phyloP scores from a whole-genome alignment of 2,329 filamentous ascomycete species.

The Basipetospora chlamydospora region DNA sequence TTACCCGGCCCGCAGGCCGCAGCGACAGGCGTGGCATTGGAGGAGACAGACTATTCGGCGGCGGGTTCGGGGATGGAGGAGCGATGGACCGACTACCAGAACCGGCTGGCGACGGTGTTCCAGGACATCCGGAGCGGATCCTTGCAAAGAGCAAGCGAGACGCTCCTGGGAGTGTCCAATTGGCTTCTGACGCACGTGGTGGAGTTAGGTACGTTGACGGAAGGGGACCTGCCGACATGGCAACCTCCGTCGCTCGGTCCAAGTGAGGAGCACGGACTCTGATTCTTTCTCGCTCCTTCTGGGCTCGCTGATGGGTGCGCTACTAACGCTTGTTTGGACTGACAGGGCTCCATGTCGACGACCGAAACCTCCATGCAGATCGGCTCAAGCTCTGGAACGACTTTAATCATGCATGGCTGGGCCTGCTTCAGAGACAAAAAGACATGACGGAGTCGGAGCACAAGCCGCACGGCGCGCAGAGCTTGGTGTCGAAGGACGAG shows the following conservation, averaged over 20 bases:
- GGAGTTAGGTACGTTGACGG: constrained; percentile 33
- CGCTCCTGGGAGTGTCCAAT: constrained; percentile 35
- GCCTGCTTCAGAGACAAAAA: constrained; percentile 5
- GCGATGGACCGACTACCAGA: constrained; percentile 52
- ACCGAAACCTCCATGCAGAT: constrained; percentile 26
- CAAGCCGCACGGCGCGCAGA: constrained; percentile 41
- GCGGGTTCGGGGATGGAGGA: constrained; percentile 45
- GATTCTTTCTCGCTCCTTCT: not conserved
- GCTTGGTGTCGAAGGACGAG: constrained; percentile 50
- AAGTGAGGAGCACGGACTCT: constrained; percentile 1
- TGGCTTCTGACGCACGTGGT: constrained; percentile 42
- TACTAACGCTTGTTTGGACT: not conserved
- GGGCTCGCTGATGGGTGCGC: too few relatives aligned
- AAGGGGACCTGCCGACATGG: not conserved
- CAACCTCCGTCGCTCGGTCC: not conserved
- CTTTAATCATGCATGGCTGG: constrained; percentile 59
- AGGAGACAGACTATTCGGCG: constrained; percentile 40
- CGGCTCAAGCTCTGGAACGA: constrained; percentile 81
- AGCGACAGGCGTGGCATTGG: constrained; percentile 31
- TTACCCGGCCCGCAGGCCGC: constrained; percentile 12
- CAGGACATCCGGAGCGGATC: constrained; percentile 47
- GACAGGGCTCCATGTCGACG: constrained; percentile 8
- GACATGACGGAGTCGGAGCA: constrained; percentile 21
- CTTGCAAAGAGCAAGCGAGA: constrained; percentile 35
- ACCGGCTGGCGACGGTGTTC: constrained; percentile 52